Evolutionary conservation across 192 early-diverging fungal genomes (phyloP).

Genomic region (Gigaspora rosea): DNA sequence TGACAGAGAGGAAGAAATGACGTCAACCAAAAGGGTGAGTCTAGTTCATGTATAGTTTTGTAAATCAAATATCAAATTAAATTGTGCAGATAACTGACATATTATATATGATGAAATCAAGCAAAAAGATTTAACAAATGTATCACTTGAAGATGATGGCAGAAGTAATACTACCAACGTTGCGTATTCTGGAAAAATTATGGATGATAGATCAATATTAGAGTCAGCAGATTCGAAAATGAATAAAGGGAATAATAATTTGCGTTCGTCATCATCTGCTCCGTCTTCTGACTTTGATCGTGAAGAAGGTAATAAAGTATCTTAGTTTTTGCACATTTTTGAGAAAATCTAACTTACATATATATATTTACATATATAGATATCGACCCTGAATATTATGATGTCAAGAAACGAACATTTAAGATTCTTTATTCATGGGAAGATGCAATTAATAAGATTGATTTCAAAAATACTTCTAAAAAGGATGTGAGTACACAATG

Average conservation of each 20-base stretch:
- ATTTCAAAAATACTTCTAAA: conserved; percentile 22
- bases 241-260: background rate
- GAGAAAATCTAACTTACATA: conserved; percentile 21
- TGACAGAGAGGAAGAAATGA: too few relatives aligned
- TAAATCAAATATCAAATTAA: too few relatives aligned
- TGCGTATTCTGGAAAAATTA: too few relatives aligned
- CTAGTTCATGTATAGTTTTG: too few relatives aligned
- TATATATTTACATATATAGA: conserved; percentile 13
- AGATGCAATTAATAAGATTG: conserved; percentile 22
- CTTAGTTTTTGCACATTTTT: conserved; percentile 24
- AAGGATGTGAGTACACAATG: conserved; percentile 24
- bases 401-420: conserved; percentile 23
- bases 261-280: conserved; percentile 6
- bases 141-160: too few relatives aligned
- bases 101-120: too few relatives aligned
- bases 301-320: conserved; percentile 5
- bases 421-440: conserved; percentile 23
- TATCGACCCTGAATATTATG: conserved; percentile 21
- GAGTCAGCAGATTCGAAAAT: conserved; percentile 13
- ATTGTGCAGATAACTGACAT: too few relatives aligned
- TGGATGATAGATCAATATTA: too few relatives aligned
- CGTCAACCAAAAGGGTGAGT: too few relatives aligned
- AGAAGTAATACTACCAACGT: too few relatives aligned
- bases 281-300: conserved; percentile 14
- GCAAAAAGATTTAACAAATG: too few relatives aligned